Conservation (phyloP, 2,329 filamentous ascomycete genomes). For the Cercospora brassicicola region DNA sequence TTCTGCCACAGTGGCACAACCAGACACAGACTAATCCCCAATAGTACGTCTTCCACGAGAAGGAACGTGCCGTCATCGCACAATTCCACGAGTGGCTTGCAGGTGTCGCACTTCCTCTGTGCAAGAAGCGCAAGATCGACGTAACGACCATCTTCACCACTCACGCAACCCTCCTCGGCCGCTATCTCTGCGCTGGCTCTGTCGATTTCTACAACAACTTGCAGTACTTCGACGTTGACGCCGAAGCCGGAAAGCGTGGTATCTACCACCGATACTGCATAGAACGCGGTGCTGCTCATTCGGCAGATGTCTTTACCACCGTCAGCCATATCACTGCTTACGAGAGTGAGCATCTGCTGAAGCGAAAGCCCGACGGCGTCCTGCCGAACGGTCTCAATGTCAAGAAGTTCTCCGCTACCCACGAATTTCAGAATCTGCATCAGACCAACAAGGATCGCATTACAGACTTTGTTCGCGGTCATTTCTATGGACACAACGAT, state of each 20-base stretch:
- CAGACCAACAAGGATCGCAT: conserved; percentile 97
- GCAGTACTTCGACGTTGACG: conserved; percentile 93
- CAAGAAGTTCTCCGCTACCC: conserved; percentile 96
- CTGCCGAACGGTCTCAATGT: conserved; percentile 96
- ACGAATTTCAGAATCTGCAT: conserved; percentile 98
- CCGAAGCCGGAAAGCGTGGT: conserved; percentile 93
- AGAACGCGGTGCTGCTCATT: conserved; percentile 87
- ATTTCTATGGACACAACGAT: conserved; percentile 98
- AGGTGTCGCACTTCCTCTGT: conserved; percentile 86
- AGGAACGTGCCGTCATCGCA: conserved; percentile 85
- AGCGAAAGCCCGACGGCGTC: conserved; percentile 95
- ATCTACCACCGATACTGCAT: conserved; percentile 99
- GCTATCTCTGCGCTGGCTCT: conserved; percentile 94
- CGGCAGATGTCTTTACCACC: conserved; percentile 95
- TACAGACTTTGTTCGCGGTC: conserved; percentile 93
- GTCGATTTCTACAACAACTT: conserved; percentile 99
- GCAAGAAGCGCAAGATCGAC: conserved; percentile 92
- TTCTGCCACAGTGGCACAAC: neutral
- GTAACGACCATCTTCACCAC: conserved; percentile 98
- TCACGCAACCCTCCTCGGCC: conserved; percentile 89
- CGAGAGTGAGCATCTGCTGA: conserved; percentile 94
- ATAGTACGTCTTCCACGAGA: conserved; percentile 91
- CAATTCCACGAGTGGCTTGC: conserved; percentile 99
- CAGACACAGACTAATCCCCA: conserved; percentile 22
- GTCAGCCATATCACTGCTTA: conserved; percentile 98